phyloP scores from a whole-genome alignment of 129 eudicot species.

The Silybum marianum region DNA sequence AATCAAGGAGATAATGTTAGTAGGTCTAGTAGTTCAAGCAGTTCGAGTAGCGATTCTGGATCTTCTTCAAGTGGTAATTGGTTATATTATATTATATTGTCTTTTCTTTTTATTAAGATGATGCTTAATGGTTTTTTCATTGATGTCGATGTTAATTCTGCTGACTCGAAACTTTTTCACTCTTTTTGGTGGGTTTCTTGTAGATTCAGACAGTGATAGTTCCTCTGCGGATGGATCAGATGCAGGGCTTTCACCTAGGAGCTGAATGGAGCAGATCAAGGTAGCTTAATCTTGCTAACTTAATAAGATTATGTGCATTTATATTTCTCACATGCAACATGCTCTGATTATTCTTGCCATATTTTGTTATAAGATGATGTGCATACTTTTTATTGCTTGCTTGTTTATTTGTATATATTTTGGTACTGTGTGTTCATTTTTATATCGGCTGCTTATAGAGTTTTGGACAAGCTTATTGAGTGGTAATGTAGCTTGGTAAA shows the following conservation, averaged over 20 bases:
- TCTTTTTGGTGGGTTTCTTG: slow-evolving; percentile 1
- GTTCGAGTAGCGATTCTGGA: slow-evolving; percentile 94
- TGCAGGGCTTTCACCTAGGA: slow-evolving; percentile 55
- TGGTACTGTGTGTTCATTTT: neutral
- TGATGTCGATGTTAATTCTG: neutral
- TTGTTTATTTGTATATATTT: neutral
- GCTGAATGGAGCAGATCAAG: slow-evolving; percentile 42
- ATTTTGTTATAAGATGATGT: neutral
- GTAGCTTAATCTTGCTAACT: slow-evolving; percentile 19
- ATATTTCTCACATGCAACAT: neutral
- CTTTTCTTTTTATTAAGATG: neutral
- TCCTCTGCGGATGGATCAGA: slow-evolving; percentile 79
- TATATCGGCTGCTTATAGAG: no score
- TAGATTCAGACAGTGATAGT: slow-evolving; percentile 95
- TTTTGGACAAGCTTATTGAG: no score
- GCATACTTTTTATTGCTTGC: neutral
- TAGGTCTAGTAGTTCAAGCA: slow-evolving; percentile 86
- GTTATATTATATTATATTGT: neutral
- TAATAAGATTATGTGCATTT: neutral
- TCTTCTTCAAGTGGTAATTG: slow-evolving; percentile 85
- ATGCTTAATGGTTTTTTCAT: neutral
- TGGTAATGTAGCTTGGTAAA: no score
- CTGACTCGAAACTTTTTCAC: neutral
- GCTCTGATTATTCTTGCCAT: neutral
- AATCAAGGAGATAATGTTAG: slow-evolving; percentile 63